Base-by-base conservation (phyloP, 1,284 basidiomycete species). In the Porogramme epimiltina region DNA sequence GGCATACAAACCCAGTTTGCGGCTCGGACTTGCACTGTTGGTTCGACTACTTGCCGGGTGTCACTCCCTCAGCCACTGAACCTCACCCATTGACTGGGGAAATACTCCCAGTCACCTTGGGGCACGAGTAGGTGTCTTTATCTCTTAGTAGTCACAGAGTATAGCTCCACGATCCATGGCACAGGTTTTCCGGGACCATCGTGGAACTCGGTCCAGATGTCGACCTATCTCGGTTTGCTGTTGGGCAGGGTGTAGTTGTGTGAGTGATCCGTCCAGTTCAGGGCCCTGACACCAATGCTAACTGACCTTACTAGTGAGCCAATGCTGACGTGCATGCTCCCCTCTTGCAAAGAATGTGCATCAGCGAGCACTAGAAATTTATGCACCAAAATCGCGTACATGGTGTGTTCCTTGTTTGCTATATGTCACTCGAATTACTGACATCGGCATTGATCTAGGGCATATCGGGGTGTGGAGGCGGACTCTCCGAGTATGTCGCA, bases 161-260 rank as follows among this genome's bases (percentile, higher is more conserved):
- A n/a, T n/a, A n/a, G n/a, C n/a, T n/a, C n/a, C n/a, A n/a, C n/a
- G n/a, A n/a, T n/a, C n/a, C n/a, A n/a, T n/a, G n/a, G n/a, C n/a
- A n/a, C 40, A 66, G 64, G 47, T 67, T 71, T 47, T 69, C 70
- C 0, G 70, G 70, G 2, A 64, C 61, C 0, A 58, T 72, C 31
- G 59, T 58, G 3, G 60, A 65, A 6, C 23, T 70, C 1, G 70
- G 70, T 1, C 37, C 55, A 2, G 62, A 41, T 3, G 67, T 68
- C 2, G 62, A 68, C 45, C 38, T 52, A 5, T 51, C 52, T 5
- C 51, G 54, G 18, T 64, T 63, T 31, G 26, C 56, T 8, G 51
- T 65, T 0, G 70, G 69, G 0, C 63, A 66, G 38, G 56, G 67
- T 11, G 69, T 67, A 15, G 61, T 64, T 9, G 64, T 70, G 69